These are phyloP conservation scores for Lobosporangium transversale DNA, from an alignment of 192 early-diverging fungal species.

Conservation along the genomic window DNA sequence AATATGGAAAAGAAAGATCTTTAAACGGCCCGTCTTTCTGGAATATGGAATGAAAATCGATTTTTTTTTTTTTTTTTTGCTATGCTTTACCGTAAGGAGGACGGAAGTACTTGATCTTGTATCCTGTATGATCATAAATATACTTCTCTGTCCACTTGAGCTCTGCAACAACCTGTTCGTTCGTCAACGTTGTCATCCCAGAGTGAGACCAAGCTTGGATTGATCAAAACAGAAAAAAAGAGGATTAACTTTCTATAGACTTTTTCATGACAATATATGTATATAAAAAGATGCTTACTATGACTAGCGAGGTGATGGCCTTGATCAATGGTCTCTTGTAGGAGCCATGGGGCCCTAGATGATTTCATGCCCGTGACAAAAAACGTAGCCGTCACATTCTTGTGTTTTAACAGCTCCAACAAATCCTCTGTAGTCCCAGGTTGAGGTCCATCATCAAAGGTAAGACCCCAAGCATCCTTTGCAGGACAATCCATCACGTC, in stretches of 20 bases:
- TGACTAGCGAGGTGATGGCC: slow-evolving; percentile 48
- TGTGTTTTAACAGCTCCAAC: slow-evolving; percentile 51
- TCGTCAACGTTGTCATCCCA: slow-evolving; percentile 68
- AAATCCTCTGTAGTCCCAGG: slow-evolving; percentile 45
- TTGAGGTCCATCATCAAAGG: slow-evolving; percentile 62
- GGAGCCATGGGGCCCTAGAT: slow-evolving; percentile 37
- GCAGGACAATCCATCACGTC: slow-evolving; percentile 58
- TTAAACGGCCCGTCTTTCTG: too few relatives aligned
- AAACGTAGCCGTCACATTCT: slow-evolving; percentile 62
- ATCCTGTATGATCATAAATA: slow-evolving; percentile 61
- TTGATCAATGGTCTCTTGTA: slow-evolving; percentile 34
- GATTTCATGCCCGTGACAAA: slow-evolving; percentile 62
- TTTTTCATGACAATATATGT: too few relatives aligned
- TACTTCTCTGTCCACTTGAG: slow-evolving; percentile 69
- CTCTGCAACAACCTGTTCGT: slow-evolving; percentile 74
- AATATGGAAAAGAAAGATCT: slow-evolving; percentile 26
- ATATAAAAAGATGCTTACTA: slow-evolving; percentile 25
- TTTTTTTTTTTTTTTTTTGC: too few relatives aligned
- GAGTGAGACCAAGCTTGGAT: slow-evolving; percentile 66
- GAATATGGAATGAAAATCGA: too few relatives aligned
- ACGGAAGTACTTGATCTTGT: slow-evolving; percentile 56
- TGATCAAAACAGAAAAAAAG: background rate
- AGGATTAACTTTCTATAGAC: background rate
- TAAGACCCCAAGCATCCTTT: slow-evolving; percentile 62
- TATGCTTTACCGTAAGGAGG: slow-evolving; percentile 55